Conservation (phyloP, 2,329 filamentous ascomycete genomes). For the Phyllosticta capitalensis region DNA sequence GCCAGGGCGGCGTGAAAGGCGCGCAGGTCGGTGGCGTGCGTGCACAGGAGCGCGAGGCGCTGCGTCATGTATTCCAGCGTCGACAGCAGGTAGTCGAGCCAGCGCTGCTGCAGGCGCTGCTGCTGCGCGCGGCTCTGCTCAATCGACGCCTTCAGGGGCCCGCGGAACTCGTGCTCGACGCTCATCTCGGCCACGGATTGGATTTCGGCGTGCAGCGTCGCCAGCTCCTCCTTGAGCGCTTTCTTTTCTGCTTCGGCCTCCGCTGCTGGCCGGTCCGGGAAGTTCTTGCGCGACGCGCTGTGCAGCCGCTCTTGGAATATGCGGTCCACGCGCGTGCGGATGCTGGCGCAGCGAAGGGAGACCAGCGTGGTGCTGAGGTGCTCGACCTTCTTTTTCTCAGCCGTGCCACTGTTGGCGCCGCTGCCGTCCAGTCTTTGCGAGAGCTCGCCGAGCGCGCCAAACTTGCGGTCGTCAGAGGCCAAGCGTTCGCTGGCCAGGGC, state of each 20-base stretch:
- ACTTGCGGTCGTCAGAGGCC: conserved; percentile 50
- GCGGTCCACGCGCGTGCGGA: conserved; percentile 39
- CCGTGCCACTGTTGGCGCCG: neutral
- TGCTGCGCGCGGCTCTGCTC: conserved; percentile 27
- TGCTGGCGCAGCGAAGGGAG: conserved; percentile 30
- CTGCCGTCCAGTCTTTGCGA: conserved; percentile 39
- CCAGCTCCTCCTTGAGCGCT: conserved; percentile 53
- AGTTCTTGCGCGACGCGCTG: neutral
- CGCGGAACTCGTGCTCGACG: conserved; percentile 56
- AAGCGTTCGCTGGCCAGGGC: conserved; percentile 43
- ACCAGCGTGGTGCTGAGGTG: conserved; percentile 43
- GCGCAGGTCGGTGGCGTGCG: conserved; percentile 18
- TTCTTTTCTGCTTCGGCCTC: conserved; percentile 43
- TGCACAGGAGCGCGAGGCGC: conserved; percentile 22
- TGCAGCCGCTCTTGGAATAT: conserved; percentile 40
- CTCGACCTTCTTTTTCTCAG: conserved; percentile 34
- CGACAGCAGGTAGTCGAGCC: conserved; percentile 34
- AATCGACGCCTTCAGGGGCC: conserved; percentile 44
- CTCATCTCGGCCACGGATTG: conserved; percentile 62
- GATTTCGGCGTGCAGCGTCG: conserved; percentile 61
- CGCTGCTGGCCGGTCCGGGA: conserved; percentile 19
- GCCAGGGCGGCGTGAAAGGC: conserved; percentile 25
- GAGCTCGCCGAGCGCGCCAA: conserved; percentile 3
- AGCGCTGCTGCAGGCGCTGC: conserved; percentile 27
- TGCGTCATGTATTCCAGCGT: conserved; percentile 34